These are phyloP conservation scores for Coniferiporia sulphurascens DNA, from an alignment of 1,284 basidiomycete species.

Conservation along the genomic window DNA sequence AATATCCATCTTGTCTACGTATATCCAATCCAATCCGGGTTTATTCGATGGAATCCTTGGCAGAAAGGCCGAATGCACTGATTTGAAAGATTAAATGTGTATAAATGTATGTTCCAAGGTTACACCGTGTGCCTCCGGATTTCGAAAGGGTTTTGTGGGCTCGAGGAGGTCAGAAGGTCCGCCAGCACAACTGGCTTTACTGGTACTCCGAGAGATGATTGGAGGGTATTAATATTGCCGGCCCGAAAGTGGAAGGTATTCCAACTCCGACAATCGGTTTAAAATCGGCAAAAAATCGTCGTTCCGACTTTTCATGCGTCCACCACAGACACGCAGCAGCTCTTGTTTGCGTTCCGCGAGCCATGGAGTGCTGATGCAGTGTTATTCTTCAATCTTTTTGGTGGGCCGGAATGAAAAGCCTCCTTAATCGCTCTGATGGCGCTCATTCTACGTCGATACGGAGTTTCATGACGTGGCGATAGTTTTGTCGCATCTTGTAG, in stretches of 20 bases:
- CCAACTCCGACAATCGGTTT: background rate
- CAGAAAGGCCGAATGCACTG: background rate
- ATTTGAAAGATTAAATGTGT: too few species aligned
- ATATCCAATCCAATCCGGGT: too few species aligned
- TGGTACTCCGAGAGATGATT: background rate
- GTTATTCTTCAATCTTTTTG: slow-evolving; percentile 33
- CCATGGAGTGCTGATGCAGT: slow-evolving; percentile 38
- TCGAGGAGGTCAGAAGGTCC: too few species aligned
- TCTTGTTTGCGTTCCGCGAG: slow-evolving; percentile 53
- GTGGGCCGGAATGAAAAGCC: slow-evolving; percentile 54
- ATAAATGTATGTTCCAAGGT: too few species aligned
- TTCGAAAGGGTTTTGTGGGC: too few species aligned
- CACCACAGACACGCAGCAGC: slow-evolving; percentile 19
- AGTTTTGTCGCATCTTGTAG: background rate
- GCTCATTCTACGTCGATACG: slow-evolving; percentile 53
- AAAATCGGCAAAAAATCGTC: too few species aligned
- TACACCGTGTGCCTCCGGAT: too few species aligned
- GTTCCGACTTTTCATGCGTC: slow-evolving; percentile 30
- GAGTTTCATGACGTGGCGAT: slow-evolving; percentile 76
- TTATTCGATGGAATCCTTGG: background rate
- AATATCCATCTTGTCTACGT: slow-evolving; percentile 15
- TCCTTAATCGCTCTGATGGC: slow-evolving; percentile 77
- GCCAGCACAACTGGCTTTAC: too few species aligned
- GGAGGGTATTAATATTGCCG: background rate
- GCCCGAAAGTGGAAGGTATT: background rate